These are phyloP conservation scores for Colletotrichum sp. DNA, from an alignment of 2,329 filamentous ascomycete species.

Conservation along the genomic window DNA sequence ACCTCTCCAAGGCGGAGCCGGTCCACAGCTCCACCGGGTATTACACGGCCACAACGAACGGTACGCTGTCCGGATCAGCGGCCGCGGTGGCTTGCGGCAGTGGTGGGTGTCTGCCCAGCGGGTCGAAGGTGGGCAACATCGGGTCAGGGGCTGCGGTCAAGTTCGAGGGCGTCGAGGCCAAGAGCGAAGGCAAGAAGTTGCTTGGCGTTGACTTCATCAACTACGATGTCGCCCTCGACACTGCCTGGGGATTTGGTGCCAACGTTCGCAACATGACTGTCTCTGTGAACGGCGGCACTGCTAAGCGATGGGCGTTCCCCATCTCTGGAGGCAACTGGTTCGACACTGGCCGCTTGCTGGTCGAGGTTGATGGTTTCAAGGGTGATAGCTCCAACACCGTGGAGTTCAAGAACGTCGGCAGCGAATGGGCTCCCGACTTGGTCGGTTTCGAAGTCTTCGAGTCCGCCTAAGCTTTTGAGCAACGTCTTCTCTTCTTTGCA, in stretches of 20 bases:
- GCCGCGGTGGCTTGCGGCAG: conserved; percentile 36
- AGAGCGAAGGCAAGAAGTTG: conserved; percentile 38
- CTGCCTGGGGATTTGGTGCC: conserved; percentile 37
- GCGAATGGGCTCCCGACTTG: conserved; percentile 42
- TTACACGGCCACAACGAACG: conserved; percentile 42
- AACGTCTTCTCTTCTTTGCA: not conserved
- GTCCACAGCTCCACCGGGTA: conserved; percentile 41
- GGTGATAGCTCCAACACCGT: conserved; percentile 42
- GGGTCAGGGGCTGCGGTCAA: conserved; percentile 35
- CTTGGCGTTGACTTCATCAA: conserved; percentile 57
- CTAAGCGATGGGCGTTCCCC: conserved; percentile 54
- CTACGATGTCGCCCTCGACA: conserved; percentile 48
- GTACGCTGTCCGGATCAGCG: conserved; percentile 37
- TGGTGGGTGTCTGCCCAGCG: conserved; percentile 45
- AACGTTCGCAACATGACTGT: conserved; percentile 58
- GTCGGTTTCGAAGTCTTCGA: conserved; percentile 41
- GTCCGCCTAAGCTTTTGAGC: not conserved
- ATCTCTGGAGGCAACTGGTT: conserved; percentile 56
- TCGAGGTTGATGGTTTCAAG: conserved; percentile 51
- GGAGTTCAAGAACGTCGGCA: conserved; percentile 28
- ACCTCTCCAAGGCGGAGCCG: conserved; percentile 28
- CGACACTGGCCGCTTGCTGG: conserved; percentile 48
- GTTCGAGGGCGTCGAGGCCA: conserved; percentile 35
- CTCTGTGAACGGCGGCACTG: conserved; percentile 44
- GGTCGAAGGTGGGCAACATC: conserved; percentile 47